These are phyloP conservation scores for Rugonectria rugulosa DNA, from an alignment of 2,329 filamentous ascomycete species.

Conservation along the genomic window DNA sequence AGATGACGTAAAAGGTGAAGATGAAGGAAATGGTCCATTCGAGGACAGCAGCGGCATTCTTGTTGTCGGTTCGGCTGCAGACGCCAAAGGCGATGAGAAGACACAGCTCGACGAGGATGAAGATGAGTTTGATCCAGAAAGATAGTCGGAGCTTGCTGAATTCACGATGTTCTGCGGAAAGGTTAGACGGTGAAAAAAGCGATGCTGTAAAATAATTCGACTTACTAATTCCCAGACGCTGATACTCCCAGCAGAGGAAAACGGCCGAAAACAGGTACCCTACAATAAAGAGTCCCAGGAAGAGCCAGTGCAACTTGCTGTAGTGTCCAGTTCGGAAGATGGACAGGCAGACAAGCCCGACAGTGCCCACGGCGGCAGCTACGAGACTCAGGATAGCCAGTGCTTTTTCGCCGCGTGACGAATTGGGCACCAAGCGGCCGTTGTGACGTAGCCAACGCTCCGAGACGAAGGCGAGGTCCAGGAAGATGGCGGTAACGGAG, in stretches of 20 bases:
- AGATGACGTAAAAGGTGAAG: conserved; percentile 87
- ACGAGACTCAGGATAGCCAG: conserved; percentile 68
- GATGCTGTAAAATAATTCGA: conserved; percentile 27
- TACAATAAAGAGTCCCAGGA: conserved; percentile 82
- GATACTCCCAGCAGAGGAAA: conserved; percentile 90
- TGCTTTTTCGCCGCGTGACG: conserved; percentile 67
- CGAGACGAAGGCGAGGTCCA: conserved; percentile 80
- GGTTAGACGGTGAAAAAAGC: conserved; percentile 6
- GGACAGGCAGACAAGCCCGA: conserved; percentile 81
- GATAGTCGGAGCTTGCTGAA: conserved; percentile 76
- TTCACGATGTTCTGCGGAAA: conserved; percentile 69
- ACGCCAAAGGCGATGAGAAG: conserved; percentile 78
- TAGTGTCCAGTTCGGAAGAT: conserved; percentile 85
- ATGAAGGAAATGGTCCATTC: conserved; percentile 84
- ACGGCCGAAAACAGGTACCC: conserved; percentile 88
- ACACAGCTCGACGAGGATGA: conserved; percentile 80
- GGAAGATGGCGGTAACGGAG: conserved; percentile 75
- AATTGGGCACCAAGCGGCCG: conserved; percentile 80
- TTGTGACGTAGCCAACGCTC: conserved; percentile 88
- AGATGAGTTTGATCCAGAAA: conserved; percentile 87
- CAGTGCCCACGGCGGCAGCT: conserved; percentile 77
- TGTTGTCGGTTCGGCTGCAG: conserved; percentile 54
- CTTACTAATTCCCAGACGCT: conserved; percentile 78
- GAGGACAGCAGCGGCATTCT: conserved; percentile 76
- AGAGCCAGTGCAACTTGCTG: conserved; percentile 72